Conservation (phyloP, 768 basidiomycete species). For the Leccinum obscurum region DNA sequence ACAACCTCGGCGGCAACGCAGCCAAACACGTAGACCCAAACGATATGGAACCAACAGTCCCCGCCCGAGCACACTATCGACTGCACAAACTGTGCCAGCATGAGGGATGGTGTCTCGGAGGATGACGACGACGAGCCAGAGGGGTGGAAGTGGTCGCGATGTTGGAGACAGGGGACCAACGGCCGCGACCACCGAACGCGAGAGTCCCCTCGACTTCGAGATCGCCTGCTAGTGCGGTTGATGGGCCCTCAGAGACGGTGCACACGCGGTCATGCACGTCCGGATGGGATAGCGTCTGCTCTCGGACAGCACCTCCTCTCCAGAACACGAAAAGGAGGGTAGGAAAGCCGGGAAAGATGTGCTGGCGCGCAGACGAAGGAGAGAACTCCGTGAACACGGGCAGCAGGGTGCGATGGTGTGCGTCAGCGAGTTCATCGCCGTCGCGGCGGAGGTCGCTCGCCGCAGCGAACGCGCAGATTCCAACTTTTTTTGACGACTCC, state of each 20-base stretch:
- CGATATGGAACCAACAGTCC: not conserved
- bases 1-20: not conserved
- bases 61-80: not conserved
- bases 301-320: not conserved
- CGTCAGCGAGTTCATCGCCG: not conserved
- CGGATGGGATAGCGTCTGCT: not conserved
- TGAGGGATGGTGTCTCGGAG: not conserved
- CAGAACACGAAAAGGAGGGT: not conserved
- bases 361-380: not conserved
- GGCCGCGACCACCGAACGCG: not conserved
- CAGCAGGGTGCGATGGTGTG: constrained; percentile 10
- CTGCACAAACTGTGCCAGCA: not conserved
- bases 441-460: not conserved
- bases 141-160: not conserved
- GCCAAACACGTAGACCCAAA: not conserved
- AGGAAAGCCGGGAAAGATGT: not conserved
- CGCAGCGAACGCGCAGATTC: constrained; percentile 1
- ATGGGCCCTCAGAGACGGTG: not conserved
- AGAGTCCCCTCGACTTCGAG: not conserved
- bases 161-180: not conserved
- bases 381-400: not conserved
- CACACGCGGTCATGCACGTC: not conserved
- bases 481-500: constrained; percentile 12
- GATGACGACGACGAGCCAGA: not conserved
- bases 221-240: not conserved